Evolutionary conservation across 2,329 filamentous ascomycete species (phyloP), one percentile per base, ranked within the genome.

Genomic region (Aspergillus fumigatiaffinis): DNA sequence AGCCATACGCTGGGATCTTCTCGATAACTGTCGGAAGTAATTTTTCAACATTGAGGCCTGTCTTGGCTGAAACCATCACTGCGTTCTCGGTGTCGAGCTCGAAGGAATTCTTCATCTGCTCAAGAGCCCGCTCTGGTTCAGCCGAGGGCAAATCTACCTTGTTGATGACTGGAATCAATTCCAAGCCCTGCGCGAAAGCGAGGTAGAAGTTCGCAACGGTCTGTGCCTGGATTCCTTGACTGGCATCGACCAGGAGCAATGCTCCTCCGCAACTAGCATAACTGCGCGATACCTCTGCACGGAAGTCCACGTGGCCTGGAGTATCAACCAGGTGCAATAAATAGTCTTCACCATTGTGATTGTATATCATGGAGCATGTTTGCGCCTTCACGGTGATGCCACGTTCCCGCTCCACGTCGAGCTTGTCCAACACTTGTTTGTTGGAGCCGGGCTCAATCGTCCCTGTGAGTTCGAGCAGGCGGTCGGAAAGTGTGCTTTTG

Each of bases 301-400:
- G 85, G 75, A 99, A 99, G 77, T 99, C 94, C 57, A 99, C 94
- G 77, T 99, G 94, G 28, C 94, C 94, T 0, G 94, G 94, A 0
- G 94, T 99, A 74, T 99, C 94, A 56, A 99, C 92, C 28, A 99
- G 82, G 75, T 99, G 94, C 29, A 99, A 81, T 56, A 99, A 82
- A 72, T 97, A 97, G 74, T 99, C 94, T 32, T 89, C 79, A 17
- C 90, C 92, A 20, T 88, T 80, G 77, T 96, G 81, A 28, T 89
- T 91, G 79, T 97, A 96, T 53, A 99, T 84, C 94, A 99, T 99
- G 55, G 89, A 94, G 76, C 94, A 97, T 56, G 94, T 97, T 79
- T 99, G 94, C 55, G 94, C 94, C 80, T 99, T 99, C 73, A 99
- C 94, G 0, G 94, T 99, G 73, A 99, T 99, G 60, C 94, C 94